Conservation (phyloP, 306 rosid species). For the Lupinus albus region DNA sequence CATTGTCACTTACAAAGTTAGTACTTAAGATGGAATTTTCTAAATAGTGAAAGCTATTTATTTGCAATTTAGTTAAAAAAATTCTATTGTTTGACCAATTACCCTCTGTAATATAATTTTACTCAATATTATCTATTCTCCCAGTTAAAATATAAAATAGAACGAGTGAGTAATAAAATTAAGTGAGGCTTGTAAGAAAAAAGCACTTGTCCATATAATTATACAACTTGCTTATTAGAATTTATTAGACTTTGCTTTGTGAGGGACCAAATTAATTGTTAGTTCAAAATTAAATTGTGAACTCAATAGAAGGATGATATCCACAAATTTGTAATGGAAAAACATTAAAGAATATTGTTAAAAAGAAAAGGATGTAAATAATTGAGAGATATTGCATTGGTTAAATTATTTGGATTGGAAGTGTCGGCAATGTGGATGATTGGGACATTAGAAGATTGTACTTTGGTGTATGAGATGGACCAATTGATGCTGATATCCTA, state of each 20-base stretch:
- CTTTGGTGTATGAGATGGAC: constrained; percentile 45
- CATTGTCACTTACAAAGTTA: background rate
- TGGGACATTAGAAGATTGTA: constrained; percentile 45
- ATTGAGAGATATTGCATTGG: background rate
- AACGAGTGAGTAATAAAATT: background rate
- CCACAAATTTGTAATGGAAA: background rate
- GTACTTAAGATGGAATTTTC: background rate
- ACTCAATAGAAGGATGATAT: background rate
- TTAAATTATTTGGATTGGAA: background rate
- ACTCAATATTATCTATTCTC: constrained; percentile 2
- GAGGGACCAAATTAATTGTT: background rate
- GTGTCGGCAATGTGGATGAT: constrained; percentile 55
- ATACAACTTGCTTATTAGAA: background rate
- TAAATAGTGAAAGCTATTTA: background rate
- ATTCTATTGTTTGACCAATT: constrained; percentile 3
- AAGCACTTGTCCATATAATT: background rate
- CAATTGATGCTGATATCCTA: constrained; percentile 55
- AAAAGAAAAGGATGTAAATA: background rate
- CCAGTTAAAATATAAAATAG: background rate
- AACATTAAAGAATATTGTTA: background rate
- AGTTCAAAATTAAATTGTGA: background rate
- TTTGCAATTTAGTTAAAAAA: constrained; percentile 1
- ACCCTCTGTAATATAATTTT: background rate
- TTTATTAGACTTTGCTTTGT: too few species aligned
- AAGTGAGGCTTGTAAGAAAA: background rate